Base-by-base conservation (phyloP, 2,329 filamentous ascomycete genomes). In the Fragosphaeria purpurea region DNA sequence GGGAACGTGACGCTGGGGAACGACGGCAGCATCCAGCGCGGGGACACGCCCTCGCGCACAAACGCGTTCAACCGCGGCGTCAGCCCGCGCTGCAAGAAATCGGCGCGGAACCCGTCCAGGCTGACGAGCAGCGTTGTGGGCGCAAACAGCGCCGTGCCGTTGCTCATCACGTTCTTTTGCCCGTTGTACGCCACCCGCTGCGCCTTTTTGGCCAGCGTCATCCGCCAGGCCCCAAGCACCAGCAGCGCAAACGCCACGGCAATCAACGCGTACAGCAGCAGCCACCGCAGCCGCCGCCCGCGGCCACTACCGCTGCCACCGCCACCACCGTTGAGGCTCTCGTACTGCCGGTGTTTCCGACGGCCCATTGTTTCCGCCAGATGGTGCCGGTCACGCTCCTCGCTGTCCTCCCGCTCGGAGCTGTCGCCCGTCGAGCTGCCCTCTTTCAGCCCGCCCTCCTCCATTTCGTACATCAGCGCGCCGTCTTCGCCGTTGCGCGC, bases 1-100 rank as follows among this genome's bases (percentile, higher is more conserved):
- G 93, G 93, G 60, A 98, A 98, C 0, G 93, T 98, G 44, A 98
- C 88, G 30, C 88, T 95, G 0, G 93, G 93, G 58, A 98, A 98
- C 40, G 88, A 94, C 0, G 93, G 93, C 6, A 81, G 76, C 89
- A 98, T 96, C 67, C 91, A 96, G 57, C 82, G 77, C 3, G 93
- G 91, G 6, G 90, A 95, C 9, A 97, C 82, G 34, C 93, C 93
- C 56, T 88, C 81, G 53, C 80, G 77, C 55, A 95, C 74, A 56
- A 98, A 85, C 2, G 82, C 76, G 58, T 82, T 87, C 7, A 98
- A 72, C 2, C 84, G 82, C 1, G 91, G 93, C 1, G 91, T 96
- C 35, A 97, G 69, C 1, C 83, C 85, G 11, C 89, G 82, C 56
- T 85, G 79, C 41, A 98, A 72, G 61, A 96, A 97, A 64, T 97